Base-by-base conservation (phyloP, 768 basidiomycete species). In the Termitomyces sp. region DNA sequence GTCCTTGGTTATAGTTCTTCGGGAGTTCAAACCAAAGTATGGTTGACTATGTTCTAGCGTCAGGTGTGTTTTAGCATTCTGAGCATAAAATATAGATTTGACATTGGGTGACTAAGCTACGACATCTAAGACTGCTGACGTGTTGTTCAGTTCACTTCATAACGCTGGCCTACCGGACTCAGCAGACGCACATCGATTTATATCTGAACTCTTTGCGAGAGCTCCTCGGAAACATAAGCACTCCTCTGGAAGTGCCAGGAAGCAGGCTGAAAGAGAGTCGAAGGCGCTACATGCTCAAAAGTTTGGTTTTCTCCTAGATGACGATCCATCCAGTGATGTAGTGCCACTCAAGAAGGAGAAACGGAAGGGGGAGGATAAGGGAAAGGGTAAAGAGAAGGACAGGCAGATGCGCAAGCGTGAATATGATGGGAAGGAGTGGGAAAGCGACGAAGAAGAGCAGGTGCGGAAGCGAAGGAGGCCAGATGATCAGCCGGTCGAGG, bases 391-490 rank as follows among this genome's bases (percentile, higher is more conserved):
- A 63, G 84, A 84, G 57, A 82, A 78, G 65, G 87, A 89, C 37
- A 79, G 85, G 56, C 83, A 86, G 60, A 78, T 82, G 39, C 79
- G 94, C 62, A 95, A 95, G 70, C 78, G 93, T 49, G 93, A 95
- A 32, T 82, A 85, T 57, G 89, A 91, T 60, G 83, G 77, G 22
- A 87, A 85, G 55, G 89, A 92, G 58, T 95, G 95, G 93, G 90
- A 93, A 70, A 93, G 91, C 63, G 94, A 93, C 61, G 93, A 92
- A 59, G 93, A 95, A 57, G 91, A 93, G 63, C 76, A 84, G 68
- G 75, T 80, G 39, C 77, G 85, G 69, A 93, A 90, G 69, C 82
- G 86, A 57, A 69, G 78, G 70, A 83, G 78, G 64, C 71, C 76
- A 2, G 82, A 83, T n/a, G 78, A 80, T 43, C 76, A 71, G 42